A percentile compares a stretch with the other conserved stretches of the same genome.
These are phyloP conservation scores for Penicillium arizonense DNA, from an alignment of 495 filamentous ascomycete genomes.

Conservation along the genomic window DNA sequence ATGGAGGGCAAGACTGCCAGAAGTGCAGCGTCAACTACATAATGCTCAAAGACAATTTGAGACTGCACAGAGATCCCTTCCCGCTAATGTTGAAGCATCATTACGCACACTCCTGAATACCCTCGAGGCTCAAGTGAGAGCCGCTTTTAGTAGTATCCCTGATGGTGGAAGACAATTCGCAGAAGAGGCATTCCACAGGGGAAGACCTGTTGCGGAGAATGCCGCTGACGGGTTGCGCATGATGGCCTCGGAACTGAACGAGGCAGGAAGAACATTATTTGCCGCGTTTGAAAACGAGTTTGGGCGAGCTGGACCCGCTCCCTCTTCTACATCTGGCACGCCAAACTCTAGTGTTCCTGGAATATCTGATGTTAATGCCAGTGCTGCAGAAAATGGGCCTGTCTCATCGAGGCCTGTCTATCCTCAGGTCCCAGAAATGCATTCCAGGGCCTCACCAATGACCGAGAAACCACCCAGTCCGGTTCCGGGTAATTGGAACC, in stretches of 20 bases:
- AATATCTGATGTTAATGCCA: background rate
- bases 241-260: conserved; percentile 46
- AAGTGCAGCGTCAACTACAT: conserved; percentile 38
- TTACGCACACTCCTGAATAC: conserved; percentile 40
- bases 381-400: background rate
- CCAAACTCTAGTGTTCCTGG: background rate
- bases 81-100: conserved; percentile 40
- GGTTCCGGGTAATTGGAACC: background rate
- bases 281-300: conserved; percentile 42
- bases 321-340: conserved; percentile 1
- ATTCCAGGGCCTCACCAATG: background rate
- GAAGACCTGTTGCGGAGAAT: conserved; percentile 40
- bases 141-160: conserved; percentile 41
- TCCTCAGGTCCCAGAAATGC: background rate
- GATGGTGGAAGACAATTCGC: conserved; percentile 35
- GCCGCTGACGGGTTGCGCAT: conserved; percentile 40
- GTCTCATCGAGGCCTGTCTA: background rate
- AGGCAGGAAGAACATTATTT: conserved; percentile 41
- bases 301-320: conserved; percentile 11
- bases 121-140: conserved; percentile 43
- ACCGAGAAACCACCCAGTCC: background rate
- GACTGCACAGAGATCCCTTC: conserved; percentile 37
- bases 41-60: conserved; percentile 39
- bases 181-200: conserved; percentile 34
- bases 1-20: conserved; percentile 35